These are phyloP conservation scores for Jaapia argillacea DNA, from an alignment of 768 basidiomycete genomes.

Conservation along the genomic window DNA sequence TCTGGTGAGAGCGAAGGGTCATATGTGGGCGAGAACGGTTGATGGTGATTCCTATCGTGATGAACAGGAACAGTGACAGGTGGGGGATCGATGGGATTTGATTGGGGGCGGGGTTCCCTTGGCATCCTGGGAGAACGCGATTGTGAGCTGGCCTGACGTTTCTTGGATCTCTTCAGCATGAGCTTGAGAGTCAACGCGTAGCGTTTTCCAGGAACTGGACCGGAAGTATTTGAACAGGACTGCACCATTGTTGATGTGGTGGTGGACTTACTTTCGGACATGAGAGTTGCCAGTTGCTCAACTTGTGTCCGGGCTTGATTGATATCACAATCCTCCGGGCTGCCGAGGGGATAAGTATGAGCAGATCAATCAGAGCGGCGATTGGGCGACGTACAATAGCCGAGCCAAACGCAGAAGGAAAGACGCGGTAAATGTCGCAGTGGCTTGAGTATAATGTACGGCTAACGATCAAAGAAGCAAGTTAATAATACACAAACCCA, in stretches of 20 bases:
- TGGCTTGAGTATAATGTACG: conserved; percentile 86
- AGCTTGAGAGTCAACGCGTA: conserved; percentile 86
- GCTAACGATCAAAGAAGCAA: conserved; percentile 29
- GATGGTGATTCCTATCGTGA: conserved; percentile 7
- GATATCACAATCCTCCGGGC: conserved; percentile 78
- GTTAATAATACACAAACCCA: not conserved
- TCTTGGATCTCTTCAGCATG: conserved; percentile 75
- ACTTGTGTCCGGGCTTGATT: conserved; percentile 66
- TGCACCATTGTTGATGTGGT: conserved; percentile 4
- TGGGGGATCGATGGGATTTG: conserved; percentile 27
- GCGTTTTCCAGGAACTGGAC: conserved; percentile 79
- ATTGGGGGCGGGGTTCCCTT: conserved; percentile 35
- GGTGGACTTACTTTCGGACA: conserved; percentile 61
- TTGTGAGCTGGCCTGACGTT: conserved; percentile 41
- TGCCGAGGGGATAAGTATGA: conserved; percentile 16
- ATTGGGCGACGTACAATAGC: conserved; percentile 73
- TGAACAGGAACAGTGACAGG: conserved; percentile 10
- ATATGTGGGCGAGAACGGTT: conserved; percentile 50
- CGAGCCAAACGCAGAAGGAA: conserved; percentile 81
- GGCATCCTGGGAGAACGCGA: conserved; percentile 53
- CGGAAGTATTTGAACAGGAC: conserved; percentile 4
- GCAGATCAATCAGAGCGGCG: not conserved
- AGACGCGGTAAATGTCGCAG: conserved; percentile 89
- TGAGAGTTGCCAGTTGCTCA: conserved; percentile 63
- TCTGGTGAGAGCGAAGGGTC: conserved; percentile 27